Evolutionary conservation across 1,284 basidiomycete genomes (phyloP).

Genomic region (Laetiporus sulphureus): DNA sequence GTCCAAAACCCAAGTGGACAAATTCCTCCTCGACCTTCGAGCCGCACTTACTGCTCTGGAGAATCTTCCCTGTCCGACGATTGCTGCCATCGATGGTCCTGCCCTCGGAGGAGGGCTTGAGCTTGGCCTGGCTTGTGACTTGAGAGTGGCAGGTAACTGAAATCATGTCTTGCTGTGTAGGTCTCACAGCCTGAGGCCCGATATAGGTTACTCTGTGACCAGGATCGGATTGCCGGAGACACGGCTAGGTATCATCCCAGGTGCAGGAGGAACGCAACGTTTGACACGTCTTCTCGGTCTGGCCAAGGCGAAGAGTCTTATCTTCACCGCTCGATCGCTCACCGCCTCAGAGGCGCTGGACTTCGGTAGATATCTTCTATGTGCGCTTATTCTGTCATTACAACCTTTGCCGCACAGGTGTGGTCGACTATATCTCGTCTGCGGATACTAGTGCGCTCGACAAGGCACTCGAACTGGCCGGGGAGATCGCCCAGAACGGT

Average conservation of each 20-base stretch:
- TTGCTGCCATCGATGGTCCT: conserved; percentile 90
- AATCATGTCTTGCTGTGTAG: neutral
- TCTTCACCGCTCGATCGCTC: conserved; percentile 72
- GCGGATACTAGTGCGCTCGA: conserved; percentile 55
- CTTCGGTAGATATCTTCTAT: conserved; percentile 47
- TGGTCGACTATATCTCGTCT: conserved; percentile 74
- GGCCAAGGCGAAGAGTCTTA: conserved; percentile 82
- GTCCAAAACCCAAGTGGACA: conserved; percentile 66
- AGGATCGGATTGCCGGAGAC: conserved; percentile 84
- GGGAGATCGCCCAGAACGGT: conserved; percentile 70
- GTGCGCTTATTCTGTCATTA: neutral
- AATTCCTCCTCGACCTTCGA: conserved; percentile 78
- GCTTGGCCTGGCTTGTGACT: conserved; percentile 80
- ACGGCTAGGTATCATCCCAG: conserved; percentile 88
- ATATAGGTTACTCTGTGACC: conserved; percentile 47
- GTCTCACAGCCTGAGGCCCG: neutral
- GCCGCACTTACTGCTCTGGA: conserved; percentile 71
- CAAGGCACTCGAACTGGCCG: conserved; percentile 57
- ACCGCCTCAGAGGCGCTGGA: conserved; percentile 65
- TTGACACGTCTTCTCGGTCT: conserved; percentile 77
- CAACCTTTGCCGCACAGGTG: conserved; percentile 41
- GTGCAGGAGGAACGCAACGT: conserved; percentile 91
- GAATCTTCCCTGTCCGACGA: conserved; percentile 78
- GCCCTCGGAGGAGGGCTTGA: conserved; percentile 91
- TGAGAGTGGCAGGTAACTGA: conserved; percentile 73